phyloP scores from a whole-genome alignment of 164 flowering plant genomes.

The Tetracentron sinense region DNA sequence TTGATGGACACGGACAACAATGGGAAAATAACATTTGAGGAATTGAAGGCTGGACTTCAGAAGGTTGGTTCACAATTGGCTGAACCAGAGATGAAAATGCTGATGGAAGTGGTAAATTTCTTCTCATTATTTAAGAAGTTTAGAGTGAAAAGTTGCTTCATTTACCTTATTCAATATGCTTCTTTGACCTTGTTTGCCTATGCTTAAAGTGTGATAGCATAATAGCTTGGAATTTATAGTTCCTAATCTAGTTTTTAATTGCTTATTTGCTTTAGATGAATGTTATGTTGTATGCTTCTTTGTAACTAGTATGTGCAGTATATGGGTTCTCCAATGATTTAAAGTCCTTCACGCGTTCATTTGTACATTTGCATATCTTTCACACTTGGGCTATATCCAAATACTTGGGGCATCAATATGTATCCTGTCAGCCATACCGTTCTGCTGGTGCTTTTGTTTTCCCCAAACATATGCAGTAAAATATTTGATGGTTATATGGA shows the following conservation, averaged over 20 bases:
- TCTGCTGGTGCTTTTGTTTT: background rate
- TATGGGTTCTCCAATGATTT: background rate
- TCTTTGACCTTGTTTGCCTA: background rate
- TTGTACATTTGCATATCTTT: background rate
- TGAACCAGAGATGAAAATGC: slow-evolving; percentile 88
- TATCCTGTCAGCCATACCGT: too few species aligned
- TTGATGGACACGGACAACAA: slow-evolving; percentile 91
- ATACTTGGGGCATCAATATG: background rate
- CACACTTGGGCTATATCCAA: background rate
- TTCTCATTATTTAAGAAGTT: background rate
- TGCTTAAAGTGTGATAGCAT: slow-evolving; percentile 2
- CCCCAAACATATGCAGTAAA: background rate
- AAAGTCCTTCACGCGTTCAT: background rate
- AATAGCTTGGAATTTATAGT: background rate
- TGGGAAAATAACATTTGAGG: slow-evolving; percentile 83
- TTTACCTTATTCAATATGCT: background rate
- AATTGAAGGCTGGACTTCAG: slow-evolving; percentile 73
- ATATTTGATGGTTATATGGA: too few species aligned
- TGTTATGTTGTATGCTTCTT: too few species aligned
- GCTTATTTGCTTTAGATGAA: too few species aligned
- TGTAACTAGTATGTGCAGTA: too few species aligned
- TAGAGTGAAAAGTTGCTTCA: background rate
- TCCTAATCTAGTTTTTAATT: background rate
- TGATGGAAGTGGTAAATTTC: slow-evolving; percentile 89
- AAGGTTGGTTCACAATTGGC: slow-evolving; percentile 94